These are phyloP conservation scores for Chondrus crispus DNA, from an alignment of 23 red algal genomes.

Conservation along the genomic window DNA sequence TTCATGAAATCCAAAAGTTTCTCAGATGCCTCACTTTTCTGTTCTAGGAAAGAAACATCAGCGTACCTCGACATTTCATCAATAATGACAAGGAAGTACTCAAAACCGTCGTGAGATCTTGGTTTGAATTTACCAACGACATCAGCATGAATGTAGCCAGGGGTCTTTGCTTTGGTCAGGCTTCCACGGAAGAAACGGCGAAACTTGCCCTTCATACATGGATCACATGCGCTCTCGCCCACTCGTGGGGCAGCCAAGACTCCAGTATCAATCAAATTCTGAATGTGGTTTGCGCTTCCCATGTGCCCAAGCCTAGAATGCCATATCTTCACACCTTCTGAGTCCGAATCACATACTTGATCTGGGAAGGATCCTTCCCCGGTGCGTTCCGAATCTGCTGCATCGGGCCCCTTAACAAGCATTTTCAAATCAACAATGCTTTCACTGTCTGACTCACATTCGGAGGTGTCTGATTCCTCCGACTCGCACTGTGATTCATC, in stretches of 20 bases:
- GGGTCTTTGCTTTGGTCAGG: background rate
- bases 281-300: background rate
- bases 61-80: slow-evolving; percentile 11
- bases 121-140: background rate
- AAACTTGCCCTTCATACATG: background rate
- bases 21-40: background rate
- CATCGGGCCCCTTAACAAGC: too few species aligned
- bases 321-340: background rate
- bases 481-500: too few species aligned
- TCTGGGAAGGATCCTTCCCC: too few species aligned
- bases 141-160: slow-evolving; percentile 5
- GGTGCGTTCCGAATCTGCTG: too few species aligned
- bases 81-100: slow-evolving; percentile 2
- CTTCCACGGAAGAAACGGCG: background rate
- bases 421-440: too few species aligned
- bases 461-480: too few species aligned
- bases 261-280: background rate
- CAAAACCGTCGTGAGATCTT: background rate
- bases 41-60: background rate
- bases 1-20: background rate
- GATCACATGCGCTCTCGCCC: background rate
- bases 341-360: background rate
- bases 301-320: background rate
- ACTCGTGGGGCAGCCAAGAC: too few species aligned
- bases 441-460: too few species aligned